Base-by-base conservation (phyloP, 352 stramenopile species). In the Pythium graminicola region DNA sequence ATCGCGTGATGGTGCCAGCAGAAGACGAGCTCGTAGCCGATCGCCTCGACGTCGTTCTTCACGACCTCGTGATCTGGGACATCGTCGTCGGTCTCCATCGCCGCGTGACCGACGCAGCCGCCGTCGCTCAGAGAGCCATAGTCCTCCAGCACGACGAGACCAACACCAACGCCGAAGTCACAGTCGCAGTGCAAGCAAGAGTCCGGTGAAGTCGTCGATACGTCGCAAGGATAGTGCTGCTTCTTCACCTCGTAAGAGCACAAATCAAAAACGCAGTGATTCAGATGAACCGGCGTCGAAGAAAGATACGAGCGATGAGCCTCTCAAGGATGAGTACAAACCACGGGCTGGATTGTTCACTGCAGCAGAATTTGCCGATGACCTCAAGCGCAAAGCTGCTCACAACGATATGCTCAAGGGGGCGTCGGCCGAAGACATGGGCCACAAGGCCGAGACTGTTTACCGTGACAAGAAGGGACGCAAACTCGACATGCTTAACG, bases 401-500 rank as follows among this genome's bases (percentile, higher is more conserved):
- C 61, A 69, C 22, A 84, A 85, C 44, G 73, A 90, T 41, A 17
- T 83, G 14, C 48, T 88, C 16, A 62, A 50, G 22, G 69, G 67
- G 17, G 75, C 71, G 1, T 64, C 81, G 39, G 74, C 68, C 7
- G 65, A 69, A 13, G 71, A 85, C n/a, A 76, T 92, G 69, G 81
- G 81, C 16, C 77, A 76, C 5, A 76, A 89, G 27, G 77, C 81
- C 8, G 76, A 89, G 64, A 93, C 81, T 2, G 76, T 93, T 52
- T 93, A 93, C 65, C 79, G 81, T 48, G 81, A 93, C 50, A 86
- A 86, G 55, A 79, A 81, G 23, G 81, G 81, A 22, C 77, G 79
- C 33, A 93, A 93, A 62, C 52, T 93, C 36, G 80, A 93, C 48
- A 93, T 93, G 76, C 64, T 93, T 3, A 93, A 84, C 51, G 81